These are phyloP conservation scores for Leishmania braziliensis DNA, from an alignment of 208 protist species.

Conservation along the genomic window DNA sequence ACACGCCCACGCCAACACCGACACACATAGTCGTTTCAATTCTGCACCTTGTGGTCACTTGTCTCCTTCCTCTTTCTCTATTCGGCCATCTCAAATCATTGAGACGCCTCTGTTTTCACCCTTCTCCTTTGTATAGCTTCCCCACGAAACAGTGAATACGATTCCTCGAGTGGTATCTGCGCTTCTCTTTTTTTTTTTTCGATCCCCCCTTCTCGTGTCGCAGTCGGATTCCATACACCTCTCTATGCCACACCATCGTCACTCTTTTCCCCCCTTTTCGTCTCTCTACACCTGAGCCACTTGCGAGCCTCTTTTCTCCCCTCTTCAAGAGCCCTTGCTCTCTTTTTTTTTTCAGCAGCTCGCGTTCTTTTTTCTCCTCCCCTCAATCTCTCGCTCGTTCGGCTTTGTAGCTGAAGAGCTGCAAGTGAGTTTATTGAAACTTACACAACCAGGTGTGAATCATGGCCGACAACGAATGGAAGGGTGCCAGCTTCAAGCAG, in stretches of 20 bases:
- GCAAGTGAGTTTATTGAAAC: neutral
- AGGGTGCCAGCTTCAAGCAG: conserved; percentile 88
- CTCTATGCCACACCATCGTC: neutral
- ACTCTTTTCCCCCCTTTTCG: neutral
- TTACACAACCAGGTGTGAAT: conserved; percentile 8
- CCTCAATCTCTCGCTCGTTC: neutral
- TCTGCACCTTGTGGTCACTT: conserved; percentile 6
- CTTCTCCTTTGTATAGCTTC: neutral
- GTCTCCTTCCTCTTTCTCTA: conserved; percentile 2
- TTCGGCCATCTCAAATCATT: neutral
- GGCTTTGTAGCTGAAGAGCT: neutral
- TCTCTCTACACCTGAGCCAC: neutral
- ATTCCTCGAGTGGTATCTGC: conserved; percentile 7
- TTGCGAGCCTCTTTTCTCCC: neutral
- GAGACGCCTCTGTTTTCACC: neutral
- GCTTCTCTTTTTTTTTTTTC: neutral
- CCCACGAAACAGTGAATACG: neutral
- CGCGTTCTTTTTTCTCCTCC: conserved; percentile 3
- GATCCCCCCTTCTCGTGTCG: neutral
- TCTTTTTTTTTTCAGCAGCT: neutral
- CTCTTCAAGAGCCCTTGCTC: neutral
- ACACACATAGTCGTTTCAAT: neutral
- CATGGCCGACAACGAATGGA: conserved; percentile 84
- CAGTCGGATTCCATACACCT: neutral
- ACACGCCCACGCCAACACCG: neutral